These are phyloP conservation scores for Fusarium tricinctum DNA, from an alignment of 2,329 filamentous ascomycete species.

Conservation along the genomic window DNA sequence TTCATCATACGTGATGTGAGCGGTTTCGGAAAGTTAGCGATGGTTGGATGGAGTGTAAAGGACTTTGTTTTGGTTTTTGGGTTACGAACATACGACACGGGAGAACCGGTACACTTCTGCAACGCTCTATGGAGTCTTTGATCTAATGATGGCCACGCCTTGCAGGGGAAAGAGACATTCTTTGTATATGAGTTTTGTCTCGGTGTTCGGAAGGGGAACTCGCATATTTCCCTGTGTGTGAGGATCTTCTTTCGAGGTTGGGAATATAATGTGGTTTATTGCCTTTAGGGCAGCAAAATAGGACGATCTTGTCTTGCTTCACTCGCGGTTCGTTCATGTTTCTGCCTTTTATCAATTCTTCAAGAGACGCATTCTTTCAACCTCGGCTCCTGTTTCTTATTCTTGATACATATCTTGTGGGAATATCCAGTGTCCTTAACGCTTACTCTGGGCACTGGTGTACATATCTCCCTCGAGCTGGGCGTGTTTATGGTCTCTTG, in stretches of 20 bases:
- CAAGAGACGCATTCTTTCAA: conserved; percentile 47
- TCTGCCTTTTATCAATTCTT: conserved; percentile 35
- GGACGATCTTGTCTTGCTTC: conserved; percentile 49
- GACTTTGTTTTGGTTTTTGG: conserved; percentile 49
- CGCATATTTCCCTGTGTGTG: conserved; percentile 45
- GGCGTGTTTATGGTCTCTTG: conserved; percentile 58
- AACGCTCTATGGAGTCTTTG: conserved; percentile 52
- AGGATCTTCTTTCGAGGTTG: conserved; percentile 50
- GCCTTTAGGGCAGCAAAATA: conserved; percentile 42
- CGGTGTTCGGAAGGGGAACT: conserved; percentile 48
- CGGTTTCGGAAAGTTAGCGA: conserved; percentile 50
- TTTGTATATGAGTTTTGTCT: conserved; percentile 50
- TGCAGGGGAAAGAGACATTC: conserved; percentile 50
- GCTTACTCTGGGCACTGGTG: conserved; percentile 8
- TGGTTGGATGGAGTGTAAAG: conserved; percentile 55
- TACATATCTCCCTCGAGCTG: conserved; percentile 38
- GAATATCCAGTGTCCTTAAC: conserved; percentile 4
- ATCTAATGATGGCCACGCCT: conserved; percentile 52
- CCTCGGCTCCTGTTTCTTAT: conserved; percentile 42
- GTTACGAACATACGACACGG: conserved; percentile 55
- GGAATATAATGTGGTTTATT: conserved; percentile 54
- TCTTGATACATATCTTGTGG: conserved; percentile 36
- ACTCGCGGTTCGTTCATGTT: conserved; percentile 43
- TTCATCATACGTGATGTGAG: conserved; percentile 55
- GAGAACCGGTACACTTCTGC: conserved; percentile 52